Percentiles rank a stretch among this genome's conserved stretches.
Conservation (phyloP, 495 filamentous ascomycete species). For the Aspergillus conjunctus region DNA sequence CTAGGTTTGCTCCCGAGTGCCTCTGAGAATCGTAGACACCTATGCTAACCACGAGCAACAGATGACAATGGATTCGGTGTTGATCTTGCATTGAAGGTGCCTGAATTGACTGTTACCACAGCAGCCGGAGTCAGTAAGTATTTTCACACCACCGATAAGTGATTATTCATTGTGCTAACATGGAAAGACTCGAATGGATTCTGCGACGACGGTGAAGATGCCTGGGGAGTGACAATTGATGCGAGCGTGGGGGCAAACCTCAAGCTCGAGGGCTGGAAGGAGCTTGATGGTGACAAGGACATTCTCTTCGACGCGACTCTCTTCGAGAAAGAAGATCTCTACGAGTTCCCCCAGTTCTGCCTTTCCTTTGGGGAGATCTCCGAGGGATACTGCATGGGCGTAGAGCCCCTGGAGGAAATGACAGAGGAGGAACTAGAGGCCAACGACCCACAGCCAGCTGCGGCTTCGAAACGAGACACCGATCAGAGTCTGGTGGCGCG, state of each 20-base stretch:
- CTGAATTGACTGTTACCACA: constrained; percentile 13
- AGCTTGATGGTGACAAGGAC: constrained; percentile 10
- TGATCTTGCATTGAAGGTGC: constrained; percentile 14
- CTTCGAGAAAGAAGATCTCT: constrained; percentile 7
- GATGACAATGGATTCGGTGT: constrained; percentile 19
- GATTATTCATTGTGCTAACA: not conserved
- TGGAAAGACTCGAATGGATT: constrained; percentile 14
- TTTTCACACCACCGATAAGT: not conserved
- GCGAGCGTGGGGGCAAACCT: constrained; percentile 10
- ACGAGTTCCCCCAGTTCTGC: constrained; percentile 15
- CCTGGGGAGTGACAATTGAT: constrained; percentile 9
- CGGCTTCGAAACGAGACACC: not conserved
- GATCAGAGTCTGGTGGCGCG: not conserved
- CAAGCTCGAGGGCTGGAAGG: constrained; percentile 8
- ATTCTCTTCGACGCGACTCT: constrained; percentile 1
- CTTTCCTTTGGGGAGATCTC: not conserved
- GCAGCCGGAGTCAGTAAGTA: constrained; percentile 10
- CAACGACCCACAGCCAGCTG: not conserved
- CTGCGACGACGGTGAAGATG: constrained; percentile 4
- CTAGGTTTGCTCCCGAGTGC: not conserved
- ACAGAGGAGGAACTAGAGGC: not conserved
- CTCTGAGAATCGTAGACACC: too few relatives aligned
- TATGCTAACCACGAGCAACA: not conserved
- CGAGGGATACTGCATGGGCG: not conserved
- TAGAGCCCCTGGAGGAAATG: not conserved